Percentiles rank a stretch among this genome's conserved stretches.
Evolutionary conservation across 805 yeast species (phyloP).

Genomic region (Ogataea corticis): DNA sequence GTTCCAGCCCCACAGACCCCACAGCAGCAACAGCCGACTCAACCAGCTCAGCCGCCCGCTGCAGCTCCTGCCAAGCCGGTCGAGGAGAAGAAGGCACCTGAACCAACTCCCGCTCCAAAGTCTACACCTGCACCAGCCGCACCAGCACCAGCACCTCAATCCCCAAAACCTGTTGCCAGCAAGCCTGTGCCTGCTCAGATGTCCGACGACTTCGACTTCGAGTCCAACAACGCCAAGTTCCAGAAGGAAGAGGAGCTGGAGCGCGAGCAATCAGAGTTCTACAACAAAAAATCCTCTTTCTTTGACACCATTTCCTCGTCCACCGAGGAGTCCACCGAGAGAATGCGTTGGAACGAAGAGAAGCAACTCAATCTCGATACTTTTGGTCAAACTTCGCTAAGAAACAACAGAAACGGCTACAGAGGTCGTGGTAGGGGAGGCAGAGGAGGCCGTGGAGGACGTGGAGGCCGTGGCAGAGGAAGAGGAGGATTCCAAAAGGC

Average conservation of each 20-base stretch:
- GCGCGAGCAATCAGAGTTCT: conserved; percentile 42
- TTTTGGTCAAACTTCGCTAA: conserved; percentile 69
- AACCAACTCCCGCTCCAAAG: background rate
- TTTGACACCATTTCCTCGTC: conserved; percentile 84
- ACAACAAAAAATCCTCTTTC: conserved; percentile 82
- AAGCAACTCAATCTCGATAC: conserved; percentile 75
- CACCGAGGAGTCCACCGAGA: conserved; percentile 44
- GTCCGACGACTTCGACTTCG: conserved; percentile 72
- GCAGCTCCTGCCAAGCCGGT: background rate
- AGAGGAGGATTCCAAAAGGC: conserved; percentile 20
- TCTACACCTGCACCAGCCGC: conserved; percentile 1
- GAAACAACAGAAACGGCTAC: conserved; percentile 43
- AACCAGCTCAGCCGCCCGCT: conserved; percentile 9
- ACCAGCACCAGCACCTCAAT: conserved; percentile 1
- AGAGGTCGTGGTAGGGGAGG: conserved; percentile 53
- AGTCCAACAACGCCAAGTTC: conserved; percentile 70
- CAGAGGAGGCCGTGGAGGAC: conserved; percentile 39
- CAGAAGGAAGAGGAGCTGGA: conserved; percentile 45
- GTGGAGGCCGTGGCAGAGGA: conserved; percentile 32
- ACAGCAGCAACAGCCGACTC: conserved; percentile 10
- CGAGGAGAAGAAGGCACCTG: background rate
- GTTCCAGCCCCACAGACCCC: conserved; percentile 9
- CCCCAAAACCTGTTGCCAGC: background rate
- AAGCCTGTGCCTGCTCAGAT: background rate
- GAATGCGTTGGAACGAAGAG: conserved; percentile 72